A percentile compares a stretch with the other conserved stretches of the same genome.
Evolutionary conservation across 2,329 filamentous ascomycete species (phyloP).

Genomic region (Chaetomium sp.): DNA sequence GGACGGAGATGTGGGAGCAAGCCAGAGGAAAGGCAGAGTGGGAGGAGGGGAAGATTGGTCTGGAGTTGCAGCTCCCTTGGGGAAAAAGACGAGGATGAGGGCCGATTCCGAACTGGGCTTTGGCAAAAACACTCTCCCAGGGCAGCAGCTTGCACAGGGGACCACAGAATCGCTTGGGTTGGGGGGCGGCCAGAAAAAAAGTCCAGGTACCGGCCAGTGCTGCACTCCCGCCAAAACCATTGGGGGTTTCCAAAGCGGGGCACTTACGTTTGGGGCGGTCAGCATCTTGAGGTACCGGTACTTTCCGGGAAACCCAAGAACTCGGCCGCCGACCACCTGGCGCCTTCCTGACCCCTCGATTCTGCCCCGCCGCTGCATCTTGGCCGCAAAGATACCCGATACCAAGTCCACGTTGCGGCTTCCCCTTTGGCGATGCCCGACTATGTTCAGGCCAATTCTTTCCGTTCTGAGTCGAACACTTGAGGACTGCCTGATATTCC

Average conservation of each 20-base stretch:
- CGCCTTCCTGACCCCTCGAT: not conserved
- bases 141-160: slow-evolving; percentile 14
- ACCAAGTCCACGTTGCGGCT: not conserved
- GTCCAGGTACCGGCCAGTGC: slow-evolving; percentile 14
- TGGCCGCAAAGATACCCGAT: slow-evolving; percentile 15
- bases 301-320: slow-evolving; percentile 8
- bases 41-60: slow-evolving; percentile 6
- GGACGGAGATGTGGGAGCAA: slow-evolving; percentile 1
- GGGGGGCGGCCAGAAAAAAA: slow-evolving; percentile 20
- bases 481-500: not conserved
- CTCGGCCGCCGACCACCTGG: slow-evolving; percentile 2
- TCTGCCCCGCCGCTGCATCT: slow-evolving; percentile 11
- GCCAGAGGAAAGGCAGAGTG: slow-evolving; percentile 2
- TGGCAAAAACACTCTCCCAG: slow-evolving; percentile 13
- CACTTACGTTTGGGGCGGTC: slow-evolving; percentile 21
- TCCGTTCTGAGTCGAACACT: not conserved
- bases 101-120: slow-evolving; percentile 16
- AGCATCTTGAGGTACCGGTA: slow-evolving; percentile 27
- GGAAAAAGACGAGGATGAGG: slow-evolving; percentile 11
- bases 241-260: slow-evolving; percentile 26
- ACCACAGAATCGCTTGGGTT: slow-evolving; percentile 16
- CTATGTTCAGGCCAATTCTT: not conserved
- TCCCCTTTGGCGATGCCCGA: slow-evolving; percentile 5
- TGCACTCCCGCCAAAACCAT: slow-evolving; percentile 22
- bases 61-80: slow-evolving; percentile 15